A percentile compares a stretch with the other conserved stretches of the same genome.
These are phyloP conservation scores for Pseudocercospora vitis DNA, from an alignment of 2,329 filamentous ascomycete species.

Conservation along the genomic window DNA sequence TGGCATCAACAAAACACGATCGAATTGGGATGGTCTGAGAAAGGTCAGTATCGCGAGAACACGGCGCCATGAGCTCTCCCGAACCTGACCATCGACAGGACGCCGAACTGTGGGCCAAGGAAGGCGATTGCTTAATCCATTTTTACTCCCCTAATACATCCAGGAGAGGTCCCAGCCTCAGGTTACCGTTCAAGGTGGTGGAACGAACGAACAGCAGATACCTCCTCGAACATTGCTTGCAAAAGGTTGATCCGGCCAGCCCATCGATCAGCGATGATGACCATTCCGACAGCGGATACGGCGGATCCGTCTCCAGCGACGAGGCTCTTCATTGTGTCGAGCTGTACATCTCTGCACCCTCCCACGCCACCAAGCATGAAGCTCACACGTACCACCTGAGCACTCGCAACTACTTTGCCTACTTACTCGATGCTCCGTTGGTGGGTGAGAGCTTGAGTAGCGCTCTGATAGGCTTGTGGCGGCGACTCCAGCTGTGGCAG, in stretches of 20 bases:
- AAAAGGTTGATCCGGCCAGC: slow-evolving; percentile 8
- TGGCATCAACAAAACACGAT: slow-evolving; percentile 19
- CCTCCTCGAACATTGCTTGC: slow-evolving; percentile 55
- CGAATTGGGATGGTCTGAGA: slow-evolving; percentile 23
- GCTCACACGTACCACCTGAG: slow-evolving; percentile 64
- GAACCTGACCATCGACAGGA: slow-evolving; percentile 56
- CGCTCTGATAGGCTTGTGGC: slow-evolving; percentile 64
- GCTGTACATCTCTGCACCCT: slow-evolving; percentile 68
- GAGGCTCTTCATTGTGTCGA: slow-evolving; percentile 43
- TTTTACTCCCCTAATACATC: slow-evolving; percentile 67
- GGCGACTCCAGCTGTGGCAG: slow-evolving; percentile 55
- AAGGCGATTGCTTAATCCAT: slow-evolving; percentile 70
- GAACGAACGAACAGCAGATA: slow-evolving; percentile 59
- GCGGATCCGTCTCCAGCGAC: slow-evolving; percentile 20
- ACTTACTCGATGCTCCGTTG: slow-evolving; percentile 63
- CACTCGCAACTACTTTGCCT: slow-evolving; percentile 75
- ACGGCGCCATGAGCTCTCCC: background rate
- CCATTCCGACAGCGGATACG: slow-evolving; percentile 33
- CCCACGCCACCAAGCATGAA: slow-evolving; percentile 53
- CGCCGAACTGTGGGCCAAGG: slow-evolving; percentile 65
- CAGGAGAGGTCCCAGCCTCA: slow-evolving; percentile 66
- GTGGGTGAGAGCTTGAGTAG: slow-evolving; percentile 67
- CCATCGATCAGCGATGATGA: slow-evolving; percentile 29
- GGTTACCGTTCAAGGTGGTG: slow-evolving; percentile 60
- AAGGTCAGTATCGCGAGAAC: slow-evolving; percentile 8